These are phyloP conservation scores for Blastocystis sp. DNA, from an alignment of 352 stramenopile species.

Conservation along the genomic window DNA sequence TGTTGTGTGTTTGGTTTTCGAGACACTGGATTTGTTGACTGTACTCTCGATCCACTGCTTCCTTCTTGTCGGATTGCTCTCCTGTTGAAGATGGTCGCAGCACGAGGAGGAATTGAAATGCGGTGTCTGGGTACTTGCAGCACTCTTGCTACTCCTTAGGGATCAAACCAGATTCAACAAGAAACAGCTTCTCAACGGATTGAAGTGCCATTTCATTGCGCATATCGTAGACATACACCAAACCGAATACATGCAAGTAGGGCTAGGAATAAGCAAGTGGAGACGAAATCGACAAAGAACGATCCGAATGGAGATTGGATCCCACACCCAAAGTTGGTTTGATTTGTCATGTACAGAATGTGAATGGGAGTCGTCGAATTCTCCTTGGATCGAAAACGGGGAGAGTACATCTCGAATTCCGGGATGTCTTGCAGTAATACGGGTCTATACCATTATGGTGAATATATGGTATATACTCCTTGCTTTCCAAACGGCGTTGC, in stretches of 20 bases:
- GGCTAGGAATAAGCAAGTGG: neutral
- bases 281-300: neutral
- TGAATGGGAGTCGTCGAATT: slow-evolving; percentile 28
- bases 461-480: neutral
- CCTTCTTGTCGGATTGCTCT: neutral
- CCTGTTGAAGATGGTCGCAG: neutral
- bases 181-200: slow-evolving; percentile 51
- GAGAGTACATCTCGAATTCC: slow-evolving; percentile 34
- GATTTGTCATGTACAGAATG: slow-evolving; percentile 19
- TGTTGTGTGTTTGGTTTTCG: slow-evolving; percentile 40
- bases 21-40: slow-evolving; percentile 17
- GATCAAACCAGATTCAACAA: too few relatives aligned
- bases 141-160: slow-evolving; percentile 15
- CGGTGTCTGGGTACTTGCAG: slow-evolving; percentile 24
- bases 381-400: neutral
- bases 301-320: slow-evolving; percentile 23
- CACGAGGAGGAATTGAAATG: slow-evolving; percentile 17
- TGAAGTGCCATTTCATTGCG: neutral
- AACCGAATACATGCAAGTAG: slow-evolving; percentile 15
- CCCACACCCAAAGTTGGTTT: slow-evolving; percentile 17
- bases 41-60: slow-evolving; percentile 17
- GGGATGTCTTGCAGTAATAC: neutral
- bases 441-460: neutral
- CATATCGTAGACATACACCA: slow-evolving; percentile 54
- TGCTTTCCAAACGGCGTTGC: neutral